Base-by-base conservation (phyloP, 257 asterid species). In the Rubia yunnanensis region DNA sequence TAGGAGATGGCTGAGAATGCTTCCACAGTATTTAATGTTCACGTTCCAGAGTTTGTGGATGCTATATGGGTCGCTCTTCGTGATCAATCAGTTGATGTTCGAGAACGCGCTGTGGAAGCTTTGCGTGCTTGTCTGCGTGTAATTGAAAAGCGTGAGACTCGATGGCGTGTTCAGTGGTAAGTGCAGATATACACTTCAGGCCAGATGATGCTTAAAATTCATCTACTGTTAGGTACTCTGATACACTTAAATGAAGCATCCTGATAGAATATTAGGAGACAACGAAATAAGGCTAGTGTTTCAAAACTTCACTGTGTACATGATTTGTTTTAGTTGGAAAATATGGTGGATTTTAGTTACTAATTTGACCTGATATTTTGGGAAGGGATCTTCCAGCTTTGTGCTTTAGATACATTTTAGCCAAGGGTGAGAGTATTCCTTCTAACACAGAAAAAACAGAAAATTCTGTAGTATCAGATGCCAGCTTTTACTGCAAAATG, bases 1-100 rank as follows among this genome's bases (percentile, higher is more conserved):
- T 69, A 90, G 99, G 99, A 90, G 88, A 90, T 90, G 97, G 99
- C 99, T 18, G 97, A 94, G 83, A 94, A 94, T 78, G 99, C 99
- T 52, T 94, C 99, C 59, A 90, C 99, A 36, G 95, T 94, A 23
- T 94, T 94, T 86, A 94, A 94, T 65, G 97, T 94, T 49, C 99
- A 94, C 41, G 96, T 94, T 72, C 80, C 99, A 18, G 96, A 85
- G 70, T 94, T 94, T 85, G 99, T 94, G 68, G 99, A 88, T 77
- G 95, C 95, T 68, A 90, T 94, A 55, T 94, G 99, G 99, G 96
- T 90, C 79, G 97, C 99, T 64, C 70, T 94, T 75, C 85, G 97
- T 84, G 97, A 94, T 69, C 97, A 94, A 53, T 82, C 83, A 14
- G 82, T 88, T 72, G 92, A 86, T 74, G 87, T 94, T 69, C 87